Conservation (phyloP, 106 monocot genomes). For the Dendrobium catenatum region DNA sequence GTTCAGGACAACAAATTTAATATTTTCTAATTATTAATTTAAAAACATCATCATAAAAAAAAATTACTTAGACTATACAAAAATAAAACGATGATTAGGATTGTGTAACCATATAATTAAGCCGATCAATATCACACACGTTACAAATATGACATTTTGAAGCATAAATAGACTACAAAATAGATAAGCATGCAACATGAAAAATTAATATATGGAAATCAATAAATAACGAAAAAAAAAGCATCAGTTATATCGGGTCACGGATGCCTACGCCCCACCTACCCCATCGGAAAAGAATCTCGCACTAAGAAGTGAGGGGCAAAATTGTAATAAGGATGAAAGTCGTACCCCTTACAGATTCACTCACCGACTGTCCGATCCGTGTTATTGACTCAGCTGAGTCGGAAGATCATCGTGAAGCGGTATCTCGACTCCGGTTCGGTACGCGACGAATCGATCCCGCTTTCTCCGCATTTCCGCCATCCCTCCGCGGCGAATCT, state of each 20-base stretch:
- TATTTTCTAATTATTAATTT: no score
- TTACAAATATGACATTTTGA: no score
- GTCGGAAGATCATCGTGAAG: not conserved
- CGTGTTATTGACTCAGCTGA: not conserved
- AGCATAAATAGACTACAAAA: no score
- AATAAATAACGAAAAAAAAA: not conserved
- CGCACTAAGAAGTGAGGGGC: not conserved
- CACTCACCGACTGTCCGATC: not conserved
- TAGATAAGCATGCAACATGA: no score
- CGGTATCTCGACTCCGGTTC: slow-evolving; percentile 16
- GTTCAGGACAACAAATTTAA: no score
- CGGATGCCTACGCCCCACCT: slow-evolving; percentile 9
- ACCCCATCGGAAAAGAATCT: slow-evolving; percentile 10
- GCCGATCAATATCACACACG: no score
- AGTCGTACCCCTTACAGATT: not conserved
- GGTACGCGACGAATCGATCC: slow-evolving; percentile 15
- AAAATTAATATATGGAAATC: no score
- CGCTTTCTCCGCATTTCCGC: not conserved
- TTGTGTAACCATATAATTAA: no score
- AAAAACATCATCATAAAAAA: no score
- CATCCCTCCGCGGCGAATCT: not conserved
- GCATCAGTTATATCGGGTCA: not conserved
- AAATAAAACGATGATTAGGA: no score
- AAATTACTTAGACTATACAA: no score
- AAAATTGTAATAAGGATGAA: not conserved